phyloP scores from a whole-genome alignment of 768 basidiomycete genomes.

The Gyrodon lividus region DNA sequence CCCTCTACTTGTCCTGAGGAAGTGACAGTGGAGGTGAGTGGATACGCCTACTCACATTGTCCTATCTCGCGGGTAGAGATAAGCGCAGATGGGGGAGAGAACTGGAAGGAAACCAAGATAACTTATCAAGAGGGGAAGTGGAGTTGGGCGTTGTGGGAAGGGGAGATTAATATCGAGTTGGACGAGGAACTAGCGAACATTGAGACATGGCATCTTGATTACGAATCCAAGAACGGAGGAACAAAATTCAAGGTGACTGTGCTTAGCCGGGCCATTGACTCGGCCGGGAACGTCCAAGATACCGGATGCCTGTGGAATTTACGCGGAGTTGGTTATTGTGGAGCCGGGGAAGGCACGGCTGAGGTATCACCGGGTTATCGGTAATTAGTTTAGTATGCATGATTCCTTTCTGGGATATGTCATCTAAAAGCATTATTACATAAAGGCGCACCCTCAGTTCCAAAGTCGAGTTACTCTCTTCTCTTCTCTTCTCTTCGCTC shows the following conservation, averaged over 20 bases:
- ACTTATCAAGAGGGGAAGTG: conserved; percentile 62
- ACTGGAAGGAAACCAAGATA: conserved; percentile 51
- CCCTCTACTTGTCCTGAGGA: conserved; percentile 15
- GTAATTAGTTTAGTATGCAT: too few species aligned
- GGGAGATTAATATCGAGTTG: conserved; percentile 35
- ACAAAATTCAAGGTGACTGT: conserved; percentile 22
- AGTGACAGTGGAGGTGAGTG: conserved; percentile 40
- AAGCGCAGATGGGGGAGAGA: conserved; percentile 48
- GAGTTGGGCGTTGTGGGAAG: conserved; percentile 78
- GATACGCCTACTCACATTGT: conserved; percentile 54
- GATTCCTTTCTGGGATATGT: too few species aligned
- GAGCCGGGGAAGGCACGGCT: conserved; percentile 24
- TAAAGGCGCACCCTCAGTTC: too few species aligned
- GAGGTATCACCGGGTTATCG: too few species aligned
- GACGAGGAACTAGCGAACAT: conserved; percentile 25
- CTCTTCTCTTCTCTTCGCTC: too few species aligned
- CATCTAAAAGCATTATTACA: too few species aligned
- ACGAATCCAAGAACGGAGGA: conserved; percentile 7
- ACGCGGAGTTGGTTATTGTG: conserved; percentile 54
- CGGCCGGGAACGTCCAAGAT: conserved; percentile 47
- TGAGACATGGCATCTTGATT: background rate
- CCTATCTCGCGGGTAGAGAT: conserved; percentile 51
- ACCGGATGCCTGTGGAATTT: conserved; percentile 60
- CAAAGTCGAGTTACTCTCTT: too few species aligned
- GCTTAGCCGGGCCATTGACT: conserved; percentile 53